Percentiles rank a stretch among this genome's conserved stretches.
Evolutionary conservation across 2,329 filamentous ascomycete species (phyloP).

Genomic region (Rosellinia necatrix): DNA sequence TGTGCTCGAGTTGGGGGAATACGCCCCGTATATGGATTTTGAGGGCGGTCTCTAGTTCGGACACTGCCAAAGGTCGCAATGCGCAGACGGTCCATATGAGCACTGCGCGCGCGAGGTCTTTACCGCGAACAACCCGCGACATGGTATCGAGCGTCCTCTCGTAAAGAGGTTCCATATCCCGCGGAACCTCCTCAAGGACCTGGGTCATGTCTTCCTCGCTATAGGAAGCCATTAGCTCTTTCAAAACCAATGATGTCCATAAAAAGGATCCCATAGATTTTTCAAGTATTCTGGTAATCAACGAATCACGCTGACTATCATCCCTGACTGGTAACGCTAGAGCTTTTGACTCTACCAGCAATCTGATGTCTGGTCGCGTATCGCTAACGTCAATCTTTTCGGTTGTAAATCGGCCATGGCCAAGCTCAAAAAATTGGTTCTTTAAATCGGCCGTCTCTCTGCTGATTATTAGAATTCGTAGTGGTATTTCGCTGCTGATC

Average conservation of each 20-base stretch:
- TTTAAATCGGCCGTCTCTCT: conserved; percentile 3
- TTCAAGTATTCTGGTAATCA: not conserved
- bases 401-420: not conserved
- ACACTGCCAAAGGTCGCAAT: not conserved
- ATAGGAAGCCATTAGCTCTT: not conserved
- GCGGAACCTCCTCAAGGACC: conserved; percentile 9
- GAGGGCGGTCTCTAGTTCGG: conserved; percentile 1
- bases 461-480: conserved; percentile 5
- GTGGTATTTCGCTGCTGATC: not conserved
- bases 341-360: not conserved
- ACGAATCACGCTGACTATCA: not conserved
- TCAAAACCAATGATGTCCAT: conserved; percentile 5
- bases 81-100: conserved; percentile 3
- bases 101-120: not conserved
- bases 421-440: not conserved
- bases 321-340: not conserved
- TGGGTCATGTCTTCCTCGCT: not conserved
- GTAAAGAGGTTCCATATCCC: conserved; percentile 7
- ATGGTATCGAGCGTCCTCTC: not conserved
- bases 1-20: conserved; percentile 3
- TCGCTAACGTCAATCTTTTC: not conserved
- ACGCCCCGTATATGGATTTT: not conserved
- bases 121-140: not conserved
- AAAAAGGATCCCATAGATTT: conserved; percentile 12
- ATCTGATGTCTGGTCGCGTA: not conserved